Conservation (phyloP, 495 filamentous ascomycete genomes). For the Penicilliopsis zonata region DNA sequence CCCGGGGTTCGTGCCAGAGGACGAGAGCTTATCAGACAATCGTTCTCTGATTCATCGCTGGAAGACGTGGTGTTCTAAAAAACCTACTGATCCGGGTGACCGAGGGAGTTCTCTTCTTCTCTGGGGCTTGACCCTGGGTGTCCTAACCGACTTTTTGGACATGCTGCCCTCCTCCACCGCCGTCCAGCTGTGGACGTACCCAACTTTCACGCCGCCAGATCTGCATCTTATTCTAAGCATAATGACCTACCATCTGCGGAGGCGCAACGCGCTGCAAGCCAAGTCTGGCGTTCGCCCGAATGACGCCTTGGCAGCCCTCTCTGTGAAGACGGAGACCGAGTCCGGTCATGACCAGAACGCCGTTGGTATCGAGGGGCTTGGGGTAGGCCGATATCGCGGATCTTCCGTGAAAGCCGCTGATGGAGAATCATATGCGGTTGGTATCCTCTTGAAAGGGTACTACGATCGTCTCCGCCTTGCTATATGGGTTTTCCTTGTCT, state of each 20-base stretch:
- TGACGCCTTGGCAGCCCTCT: constrained; percentile 29
- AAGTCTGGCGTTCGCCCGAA: constrained; percentile 25
- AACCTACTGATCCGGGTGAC: constrained; percentile 19
- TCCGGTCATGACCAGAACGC: constrained; percentile 23
- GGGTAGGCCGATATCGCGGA: constrained; percentile 32
- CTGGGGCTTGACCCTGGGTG: constrained; percentile 66
- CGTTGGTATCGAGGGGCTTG: constrained; percentile 34
- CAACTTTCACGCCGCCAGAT: constrained; percentile 60
- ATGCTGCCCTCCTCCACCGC: constrained; percentile 53
- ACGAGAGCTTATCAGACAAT: constrained; percentile 1
- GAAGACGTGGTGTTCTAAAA: constrained; percentile 19
- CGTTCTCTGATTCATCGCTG: constrained; percentile 13
- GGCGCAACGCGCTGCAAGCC: constrained; percentile 34
- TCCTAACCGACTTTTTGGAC: constrained; percentile 62
- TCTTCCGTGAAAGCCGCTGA: constrained; percentile 14
- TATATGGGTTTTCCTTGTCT: constrained; percentile 38
- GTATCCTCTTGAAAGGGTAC: constrained; percentile 57
- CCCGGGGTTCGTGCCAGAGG: constrained; percentile 30
- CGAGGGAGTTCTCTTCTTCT: constrained; percentile 44
- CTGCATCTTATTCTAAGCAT: constrained; percentile 46
- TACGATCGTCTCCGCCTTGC: constrained; percentile 50
- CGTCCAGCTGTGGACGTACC: constrained; percentile 54
- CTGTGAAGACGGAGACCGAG: constrained; percentile 14
- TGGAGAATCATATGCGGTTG: constrained; percentile 35
- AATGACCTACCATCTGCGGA: constrained; percentile 48